A percentile compares a stretch with the other conserved stretches of the same genome.
Conservation (phyloP, 305 asterid genomes). For the Fraxinus ornus region DNA sequence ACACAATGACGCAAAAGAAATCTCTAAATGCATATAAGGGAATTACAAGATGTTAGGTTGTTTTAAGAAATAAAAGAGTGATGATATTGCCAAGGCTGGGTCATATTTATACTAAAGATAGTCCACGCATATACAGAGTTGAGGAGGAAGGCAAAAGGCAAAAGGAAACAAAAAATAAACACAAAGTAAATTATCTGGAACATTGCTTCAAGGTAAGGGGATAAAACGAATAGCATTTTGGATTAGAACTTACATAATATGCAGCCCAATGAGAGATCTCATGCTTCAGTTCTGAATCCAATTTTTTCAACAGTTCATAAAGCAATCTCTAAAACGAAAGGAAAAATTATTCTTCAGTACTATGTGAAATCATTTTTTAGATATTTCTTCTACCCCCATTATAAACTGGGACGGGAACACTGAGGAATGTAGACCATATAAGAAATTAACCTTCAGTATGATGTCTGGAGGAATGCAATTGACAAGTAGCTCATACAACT, state of each 20-base stretch:
- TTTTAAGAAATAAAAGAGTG: neutral
- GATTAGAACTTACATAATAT: conserved; percentile 66
- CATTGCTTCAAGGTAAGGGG: neutral
- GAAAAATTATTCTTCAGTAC: conserved; percentile 16
- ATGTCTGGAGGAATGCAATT: conserved; percentile 96
- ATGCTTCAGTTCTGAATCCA: conserved; percentile 90
- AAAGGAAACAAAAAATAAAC: conserved; percentile 11
- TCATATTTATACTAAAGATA: neutral
- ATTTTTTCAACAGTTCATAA: conserved; percentile 72
- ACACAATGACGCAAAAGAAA: neutral
- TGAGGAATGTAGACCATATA: conserved; percentile 12
- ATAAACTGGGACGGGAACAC: neutral
- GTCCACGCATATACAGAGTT: neutral
- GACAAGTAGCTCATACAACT: conserved; percentile 81
- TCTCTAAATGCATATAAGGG: neutral
- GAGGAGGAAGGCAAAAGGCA: conserved; percentile 1
- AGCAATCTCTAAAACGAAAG: conserved; percentile 68
- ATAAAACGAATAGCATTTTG: neutral
- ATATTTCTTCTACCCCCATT: neutral
- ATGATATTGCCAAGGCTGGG: neutral
- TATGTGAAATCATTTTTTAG: neutral
- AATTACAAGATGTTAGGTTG: neutral
- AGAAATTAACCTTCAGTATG: conserved; percentile 60
- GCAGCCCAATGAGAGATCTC: conserved; percentile 95
- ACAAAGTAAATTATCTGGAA: neutral